A percentile compares a stretch with the other conserved stretches of the same genome.
Evolutionary conservation across 2,329 filamentous ascomycete genomes (phyloP).

Genomic region (Alternaria angustiovoidea): DNA sequence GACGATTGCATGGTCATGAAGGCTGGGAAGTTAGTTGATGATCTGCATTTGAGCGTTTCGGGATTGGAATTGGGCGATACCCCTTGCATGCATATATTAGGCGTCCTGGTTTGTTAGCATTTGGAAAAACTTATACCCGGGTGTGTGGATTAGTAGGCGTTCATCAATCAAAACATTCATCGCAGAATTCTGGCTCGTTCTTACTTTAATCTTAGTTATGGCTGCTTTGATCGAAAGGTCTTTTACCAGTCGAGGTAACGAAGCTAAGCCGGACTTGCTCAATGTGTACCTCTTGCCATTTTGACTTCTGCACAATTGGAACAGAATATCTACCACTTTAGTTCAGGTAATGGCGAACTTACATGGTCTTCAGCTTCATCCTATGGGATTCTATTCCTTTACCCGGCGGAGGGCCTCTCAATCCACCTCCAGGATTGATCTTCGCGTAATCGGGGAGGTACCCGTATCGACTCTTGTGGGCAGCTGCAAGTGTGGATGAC

Average conservation of each 20-base stretch:
- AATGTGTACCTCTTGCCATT: neutral
- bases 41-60: neutral
- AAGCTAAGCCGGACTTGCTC: neutral
- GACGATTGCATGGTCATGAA: constrained; percentile 5
- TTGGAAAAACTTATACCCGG: neutral
- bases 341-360: neutral
- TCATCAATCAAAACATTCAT: neutral
- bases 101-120: constrained; percentile 17
- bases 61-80: constrained; percentile 20
- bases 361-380: neutral
- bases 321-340: neutral
- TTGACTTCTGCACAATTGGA: neutral
- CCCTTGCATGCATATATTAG: constrained; percentile 23
- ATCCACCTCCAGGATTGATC: neutral
- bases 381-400: too few species aligned
- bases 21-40: neutral
- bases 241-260: neutral
- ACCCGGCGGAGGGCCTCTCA: neutral
- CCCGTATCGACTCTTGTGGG: neutral
- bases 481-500: neutral
- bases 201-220: too few species aligned
- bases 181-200: neutral
- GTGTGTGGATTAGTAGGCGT: neutral
- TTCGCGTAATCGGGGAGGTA: neutral
- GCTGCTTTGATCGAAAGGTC: neutral